A percentile compares a stretch with the other conserved stretches of the same genome.
These are phyloP conservation scores for Hanseniaspora vineae DNA, from an alignment of 805 yeast species.

Conservation along the genomic window DNA sequence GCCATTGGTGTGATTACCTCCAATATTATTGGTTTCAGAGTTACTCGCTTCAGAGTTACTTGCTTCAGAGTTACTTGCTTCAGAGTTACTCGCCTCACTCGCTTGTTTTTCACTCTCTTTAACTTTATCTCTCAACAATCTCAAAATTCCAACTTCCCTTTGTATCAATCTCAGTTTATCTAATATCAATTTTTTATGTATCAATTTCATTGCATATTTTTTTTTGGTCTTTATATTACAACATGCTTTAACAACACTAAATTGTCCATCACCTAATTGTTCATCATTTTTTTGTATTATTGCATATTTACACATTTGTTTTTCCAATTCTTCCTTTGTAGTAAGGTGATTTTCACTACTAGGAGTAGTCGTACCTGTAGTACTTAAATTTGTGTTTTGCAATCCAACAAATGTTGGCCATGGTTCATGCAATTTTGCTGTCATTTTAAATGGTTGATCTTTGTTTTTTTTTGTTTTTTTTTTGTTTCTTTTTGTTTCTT, in stretches of 20 bases:
- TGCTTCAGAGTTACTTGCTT: neutral
- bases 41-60: neutral
- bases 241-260: conserved; percentile 38
- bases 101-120: conserved; percentile 20
- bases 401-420: too few relatives aligned
- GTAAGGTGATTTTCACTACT: too few relatives aligned
- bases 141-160: conserved; percentile 46
- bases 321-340: too few relatives aligned
- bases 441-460: too few relatives aligned
- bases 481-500: too few relatives aligned
- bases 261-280: conserved; percentile 34
- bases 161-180: conserved; percentile 30
- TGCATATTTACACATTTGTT: neutral
- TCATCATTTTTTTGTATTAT: neutral
- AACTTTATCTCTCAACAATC: conserved; percentile 13
- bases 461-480: too few relatives aligned
- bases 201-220: conserved; percentile 35
- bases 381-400: neutral
- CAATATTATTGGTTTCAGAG: neutral
- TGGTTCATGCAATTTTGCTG: too few relatives aligned
- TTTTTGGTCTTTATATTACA: conserved; percentile 28
- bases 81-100: neutral
- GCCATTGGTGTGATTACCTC: neutral
- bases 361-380: neutral
- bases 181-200: conserved; percentile 17